phyloP scores from a whole-genome alignment of 2,329 filamentous ascomycete species.

The Fusarium globosum region DNA sequence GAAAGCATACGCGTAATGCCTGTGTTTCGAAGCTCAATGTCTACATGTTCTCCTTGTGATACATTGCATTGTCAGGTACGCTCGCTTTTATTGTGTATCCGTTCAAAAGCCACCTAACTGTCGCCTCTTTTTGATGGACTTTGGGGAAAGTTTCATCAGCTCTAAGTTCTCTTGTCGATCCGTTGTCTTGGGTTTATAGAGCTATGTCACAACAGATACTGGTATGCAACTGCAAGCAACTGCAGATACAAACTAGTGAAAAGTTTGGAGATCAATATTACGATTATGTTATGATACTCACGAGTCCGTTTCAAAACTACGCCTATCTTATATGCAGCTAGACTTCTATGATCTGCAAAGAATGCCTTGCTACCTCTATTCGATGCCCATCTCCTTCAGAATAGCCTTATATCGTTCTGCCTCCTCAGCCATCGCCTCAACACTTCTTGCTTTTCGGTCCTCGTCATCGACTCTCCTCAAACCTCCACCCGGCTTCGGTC shows the following conservation, averaged over 20 bases:
- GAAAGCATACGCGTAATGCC: background rate
- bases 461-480: constrained; percentile 80
- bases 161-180: background rate
- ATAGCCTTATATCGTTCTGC: constrained; percentile 72
- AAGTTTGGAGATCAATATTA: background rate
- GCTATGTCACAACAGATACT: background rate
- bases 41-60: background rate
- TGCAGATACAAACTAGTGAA: background rate
- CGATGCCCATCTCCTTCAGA: constrained; percentile 56
- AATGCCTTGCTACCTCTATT: constrained; percentile 20
- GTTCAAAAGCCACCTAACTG: background rate
- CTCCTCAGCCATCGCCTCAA: constrained; percentile 83
- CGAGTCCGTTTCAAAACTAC: background rate
- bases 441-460: constrained; percentile 72
- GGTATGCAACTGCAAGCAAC: background rate
- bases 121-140: background rate
- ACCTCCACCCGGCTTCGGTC: constrained; percentile 63
- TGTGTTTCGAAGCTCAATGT: background rate
- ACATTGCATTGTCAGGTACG: background rate
- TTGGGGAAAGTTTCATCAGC: background rate
- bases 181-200: too few relatives aligned
- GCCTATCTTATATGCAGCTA: background rate
- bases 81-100: background rate
- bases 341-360: background rate
- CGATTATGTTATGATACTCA: background rate